A percentile compares a stretch with the other conserved stretches of the same genome.
Conservation (phyloP, 176 grass and related monocot species). For the Alopecurus myosuroides region DNA sequence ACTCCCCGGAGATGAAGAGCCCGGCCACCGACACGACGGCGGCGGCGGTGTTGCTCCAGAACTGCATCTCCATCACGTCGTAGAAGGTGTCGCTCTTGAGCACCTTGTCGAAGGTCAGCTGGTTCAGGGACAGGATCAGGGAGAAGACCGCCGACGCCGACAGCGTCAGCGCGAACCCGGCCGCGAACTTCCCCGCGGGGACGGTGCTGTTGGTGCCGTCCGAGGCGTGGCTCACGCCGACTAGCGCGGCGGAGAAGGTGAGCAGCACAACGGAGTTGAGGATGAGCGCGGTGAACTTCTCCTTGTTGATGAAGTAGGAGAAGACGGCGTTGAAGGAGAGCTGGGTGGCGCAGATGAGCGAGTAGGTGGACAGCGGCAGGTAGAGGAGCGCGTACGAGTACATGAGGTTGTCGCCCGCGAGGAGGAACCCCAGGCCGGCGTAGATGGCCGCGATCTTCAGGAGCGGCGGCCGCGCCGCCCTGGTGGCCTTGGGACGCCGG, state of each 20-base stretch:
- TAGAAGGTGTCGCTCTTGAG: constrained; percentile 34
- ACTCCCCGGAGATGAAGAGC: constrained; percentile 58
- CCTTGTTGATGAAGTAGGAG: constrained; percentile 62
- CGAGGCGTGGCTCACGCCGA: constrained; percentile 30
- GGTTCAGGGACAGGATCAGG: constrained; percentile 63
- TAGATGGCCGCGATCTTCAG: constrained; percentile 37
- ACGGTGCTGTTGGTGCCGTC: constrained; percentile 14
- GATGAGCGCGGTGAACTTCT: constrained; percentile 50
- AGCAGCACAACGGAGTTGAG: constrained; percentile 69
- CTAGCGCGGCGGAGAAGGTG: constrained; percentile 59
- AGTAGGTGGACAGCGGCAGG: constrained; percentile 59
- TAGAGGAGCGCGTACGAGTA: constrained; percentile 71
- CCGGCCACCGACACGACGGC: constrained; percentile 39
- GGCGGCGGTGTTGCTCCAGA: constrained; percentile 47
- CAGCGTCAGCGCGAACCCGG: constrained; percentile 46
- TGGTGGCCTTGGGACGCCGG: neutral
- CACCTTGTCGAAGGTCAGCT: constrained; percentile 63
- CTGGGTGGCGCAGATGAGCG: constrained; percentile 49
- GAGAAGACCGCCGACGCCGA: constrained; percentile 52
- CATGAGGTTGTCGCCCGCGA: constrained; percentile 57
- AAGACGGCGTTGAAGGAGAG: constrained; percentile 72
- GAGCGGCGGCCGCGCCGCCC: constrained; percentile 10
- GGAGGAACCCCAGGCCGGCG: constrained; percentile 44
- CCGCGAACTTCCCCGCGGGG: constrained; percentile 30
- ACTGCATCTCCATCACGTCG: constrained; percentile 52